Base-by-base conservation (phyloP, 2,329 filamentous ascomycete genomes). In the Byssoonygena ceratinophila region DNA sequence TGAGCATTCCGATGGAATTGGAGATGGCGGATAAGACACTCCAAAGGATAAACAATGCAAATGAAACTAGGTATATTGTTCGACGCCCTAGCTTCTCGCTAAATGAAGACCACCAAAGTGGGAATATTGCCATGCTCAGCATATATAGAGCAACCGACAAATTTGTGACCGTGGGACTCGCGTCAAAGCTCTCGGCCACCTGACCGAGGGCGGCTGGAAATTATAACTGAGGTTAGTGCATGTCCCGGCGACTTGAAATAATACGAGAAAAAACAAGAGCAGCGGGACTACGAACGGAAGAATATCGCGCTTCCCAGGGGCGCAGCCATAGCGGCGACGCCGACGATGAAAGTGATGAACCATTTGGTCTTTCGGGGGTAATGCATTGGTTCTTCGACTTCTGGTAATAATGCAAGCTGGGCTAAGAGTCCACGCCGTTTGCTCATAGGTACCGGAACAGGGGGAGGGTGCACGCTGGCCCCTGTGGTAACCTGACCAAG, bases 261-360 rank as follows among this genome's bases (percentile, higher is more conserved):
- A n/a, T 37, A 6, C 8, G n/a, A 37, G 4, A 9, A 4, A 4
- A 6, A 23, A 5, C n/a, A 37, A 49, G 3, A 36, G 39, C 8
- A 18, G 18, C 11, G 29, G 53, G 14, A 9, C 31, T 7, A 75
- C 82, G 69, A 68, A 87, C 84, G 88, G 60, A 91, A 84, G 53
- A 95, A 82, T 51, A 95, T 89, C 1, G 84, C 80, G 25, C 85
- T 90, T 0, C 90, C 90, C 71, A 95, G 81, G 0, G 90, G 90
- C 0, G 85, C 87, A 0, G 81, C 85, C 12, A 83, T 81, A 1
- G 81, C 88, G 2, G 87, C 87, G 14, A 90, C 63, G 1, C 88
- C 84, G 43, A 95, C 79, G 45, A 91, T 78, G 32, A 81, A 74
- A 0, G 89, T 94, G 58, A 96, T 82, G 55, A 80, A 77, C 89